Evolutionary conservation across 495 filamentous ascomycete species (phyloP), one percentile per base, ranked within the genome.

Genomic region (Talaromyces adpressus): DNA sequence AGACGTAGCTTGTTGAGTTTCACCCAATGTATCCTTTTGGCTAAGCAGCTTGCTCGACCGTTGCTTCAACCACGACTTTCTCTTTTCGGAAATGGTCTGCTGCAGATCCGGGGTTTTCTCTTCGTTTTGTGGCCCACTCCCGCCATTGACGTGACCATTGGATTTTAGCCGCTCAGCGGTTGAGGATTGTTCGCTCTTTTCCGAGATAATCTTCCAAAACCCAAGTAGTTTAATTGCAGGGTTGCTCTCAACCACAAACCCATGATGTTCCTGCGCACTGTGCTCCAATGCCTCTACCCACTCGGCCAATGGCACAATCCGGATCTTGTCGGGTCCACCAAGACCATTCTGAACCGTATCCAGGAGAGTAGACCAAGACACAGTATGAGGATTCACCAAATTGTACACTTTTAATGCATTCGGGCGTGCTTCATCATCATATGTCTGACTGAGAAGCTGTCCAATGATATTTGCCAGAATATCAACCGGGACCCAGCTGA

Each of bases 401-500:
- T 60, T 60, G 34, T 60, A 60, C 32, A 60, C 57, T n/a, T 22
- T 23, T 12, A 60, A 18, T 5, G 18, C 29, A 22, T 7, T 18
- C 9, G 3, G 0, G 8, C n/a, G 16, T 8, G 8, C 18, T 16
- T 5, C 8, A 8, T 27, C 16, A 20, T 61, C 36, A n/a, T 49
- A 49, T 25, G 25, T 61, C 0, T n/a, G 11, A 8, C 16, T 12
- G 1, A 61, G n/a, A 14, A 78, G 71, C 22, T 80, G 76, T 25
- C 64, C 64, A 0, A 79, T 64, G 1, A 63, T 8, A 29, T 73
- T 69, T 5, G 75, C 72, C 0, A 82, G 72, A 16, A 61, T 39
- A 75, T 78, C 83, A 77, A 85, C 64, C 75, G 68, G 23, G 73
- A 79, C 74, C 78, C 58, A 61, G 14, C 23, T 49, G 41, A 61